Base-by-base conservation (phyloP, 805 yeast genomes). In the Saccharomyces paradoxus region DNA sequence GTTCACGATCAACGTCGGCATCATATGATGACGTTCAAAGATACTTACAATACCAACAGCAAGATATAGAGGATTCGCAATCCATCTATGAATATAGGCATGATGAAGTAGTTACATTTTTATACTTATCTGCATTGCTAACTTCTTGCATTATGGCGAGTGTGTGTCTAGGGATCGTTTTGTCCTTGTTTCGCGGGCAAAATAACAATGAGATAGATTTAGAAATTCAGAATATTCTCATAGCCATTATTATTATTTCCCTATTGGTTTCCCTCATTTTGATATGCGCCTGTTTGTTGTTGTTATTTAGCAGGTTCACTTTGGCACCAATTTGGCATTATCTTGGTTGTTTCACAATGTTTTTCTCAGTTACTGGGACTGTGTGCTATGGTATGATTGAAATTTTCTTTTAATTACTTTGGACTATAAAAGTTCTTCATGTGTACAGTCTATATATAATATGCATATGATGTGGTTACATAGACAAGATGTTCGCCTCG, bases 311-410 rank as follows among this genome's bases (percentile, higher is more conserved):
- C 48, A 59, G 72, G 48, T 66, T 55, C 53, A 53, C 61, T 1
- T 53, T 62, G 32, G 72, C 71, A 3, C 72, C 72, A 5, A 52
- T 60, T 7, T 68, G 72, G 72, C 71, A 68, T 58, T 68, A 68
- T 48, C 48, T 62, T 26, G 55, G 60, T 21, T 60, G 67, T 48
- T 64, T 67, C 47, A 26, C 60, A 1, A 50, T 67, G 28, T 68
- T 67, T 48, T 50, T 65, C 7, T 28, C 61, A 12, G 64, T 67
- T 5, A 62, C 65, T 12, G 57, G 60, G 32, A 65, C 67, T 10
- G 71, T 63, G 2, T 68, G 71, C 48, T 68, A 68, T 54, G 71
- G 71, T 7, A 55, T 68, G 14, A 54, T 67, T 13, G 71, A 66
- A 51, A 55, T 67, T 22, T 52, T 63, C 24, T 51, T 63, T 26